These are phyloP conservation scores for Megacollybia marginata DNA, from an alignment of 768 basidiomycete species.

Conservation along the genomic window DNA sequence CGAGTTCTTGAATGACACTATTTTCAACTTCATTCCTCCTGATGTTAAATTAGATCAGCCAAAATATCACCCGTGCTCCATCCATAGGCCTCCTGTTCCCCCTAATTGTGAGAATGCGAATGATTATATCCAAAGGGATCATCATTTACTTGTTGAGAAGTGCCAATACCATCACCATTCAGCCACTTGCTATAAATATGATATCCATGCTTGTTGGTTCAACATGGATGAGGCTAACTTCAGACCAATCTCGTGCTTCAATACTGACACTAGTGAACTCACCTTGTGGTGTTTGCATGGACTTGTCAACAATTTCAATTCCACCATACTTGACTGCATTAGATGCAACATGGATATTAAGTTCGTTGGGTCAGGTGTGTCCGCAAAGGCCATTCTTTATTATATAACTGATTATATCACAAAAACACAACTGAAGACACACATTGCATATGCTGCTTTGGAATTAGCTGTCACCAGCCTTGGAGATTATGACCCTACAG, in stretches of 20 bases:
- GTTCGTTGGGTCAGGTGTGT: conserved; percentile 17
- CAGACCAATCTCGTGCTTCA: conserved; percentile 3
- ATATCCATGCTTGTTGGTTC: no score
- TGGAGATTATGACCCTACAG: conserved; percentile 3
- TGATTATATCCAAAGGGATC: neutral
- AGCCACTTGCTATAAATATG: no score
- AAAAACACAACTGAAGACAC: conserved; percentile 21
- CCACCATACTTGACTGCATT: conserved; percentile 9
- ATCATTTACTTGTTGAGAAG: neutral
- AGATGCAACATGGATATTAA: no score
- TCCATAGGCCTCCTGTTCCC: neutral
- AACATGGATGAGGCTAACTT: no score
- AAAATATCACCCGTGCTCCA: neutral
- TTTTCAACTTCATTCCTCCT: conserved; percentile 1
- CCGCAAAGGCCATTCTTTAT: conserved; percentile 23
- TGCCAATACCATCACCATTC: conserved; percentile 18
- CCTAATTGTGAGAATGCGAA: neutral
- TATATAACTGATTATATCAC: conserved; percentile 32
- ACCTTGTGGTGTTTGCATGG: conserved; percentile 16
- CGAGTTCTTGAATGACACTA: conserved; percentile 6
- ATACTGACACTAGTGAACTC: conserved; percentile 15
- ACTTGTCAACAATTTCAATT: conserved; percentile 24
- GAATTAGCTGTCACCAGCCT: no score
- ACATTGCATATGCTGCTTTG: no score
- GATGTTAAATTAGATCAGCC: neutral